Percentiles rank a stretch among this genome's conserved stretches.
Conservation (phyloP, 78 protist genomes). For the Dictyostelium purpureum region DNA sequence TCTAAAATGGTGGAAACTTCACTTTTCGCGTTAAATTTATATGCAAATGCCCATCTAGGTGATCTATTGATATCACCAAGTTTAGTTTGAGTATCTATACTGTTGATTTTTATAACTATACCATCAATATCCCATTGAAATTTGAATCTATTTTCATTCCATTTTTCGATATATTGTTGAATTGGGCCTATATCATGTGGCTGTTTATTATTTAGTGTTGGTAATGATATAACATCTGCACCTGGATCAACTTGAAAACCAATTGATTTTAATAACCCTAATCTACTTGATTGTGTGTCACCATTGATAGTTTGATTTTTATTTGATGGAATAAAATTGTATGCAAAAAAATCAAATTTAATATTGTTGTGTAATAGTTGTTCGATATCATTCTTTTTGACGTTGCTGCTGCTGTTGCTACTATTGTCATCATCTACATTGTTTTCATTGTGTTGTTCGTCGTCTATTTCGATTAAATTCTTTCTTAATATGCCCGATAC, state of each 20-base stretch:
- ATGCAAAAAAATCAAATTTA: constrained; percentile 49
- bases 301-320: not conserved
- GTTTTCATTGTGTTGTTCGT: too few species aligned
- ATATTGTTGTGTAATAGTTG: not conserved
- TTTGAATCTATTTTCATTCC: constrained; percentile 1
- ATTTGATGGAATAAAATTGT: not conserved
- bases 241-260: constrained; percentile 38
- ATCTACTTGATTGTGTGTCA: constrained; percentile 12
- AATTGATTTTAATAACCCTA: not conserved
- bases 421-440: not conserved
- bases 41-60: constrained; percentile 83
- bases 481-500: constrained; percentile 72
- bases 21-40: constrained; percentile 38
- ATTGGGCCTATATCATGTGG: too few species aligned
- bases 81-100: not conserved
- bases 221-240: not conserved
- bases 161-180: constrained; percentile 7
- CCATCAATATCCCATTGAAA: constrained; percentile 72
- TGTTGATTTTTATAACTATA: constrained; percentile 59
- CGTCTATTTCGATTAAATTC: not conserved
- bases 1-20: not conserved
- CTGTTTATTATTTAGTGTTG: too few species aligned
- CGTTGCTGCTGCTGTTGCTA: too few species aligned
- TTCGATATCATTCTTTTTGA: too few species aligned
- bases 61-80: constrained; percentile 39